Evolutionary conservation across 768 basidiomycete species (phyloP).

Genomic region (Amanita jacksonii): DNA sequence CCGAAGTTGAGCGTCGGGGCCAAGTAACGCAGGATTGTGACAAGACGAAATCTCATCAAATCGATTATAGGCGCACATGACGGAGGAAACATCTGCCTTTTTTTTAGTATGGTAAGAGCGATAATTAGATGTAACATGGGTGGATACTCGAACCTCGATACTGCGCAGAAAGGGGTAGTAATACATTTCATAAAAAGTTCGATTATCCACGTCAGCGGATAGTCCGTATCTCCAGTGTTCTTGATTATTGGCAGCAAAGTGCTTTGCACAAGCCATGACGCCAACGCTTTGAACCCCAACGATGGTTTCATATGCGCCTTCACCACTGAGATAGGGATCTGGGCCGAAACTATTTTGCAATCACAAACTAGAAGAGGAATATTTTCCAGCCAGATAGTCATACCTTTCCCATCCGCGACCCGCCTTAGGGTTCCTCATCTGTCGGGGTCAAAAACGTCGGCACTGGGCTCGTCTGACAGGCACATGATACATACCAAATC

Average conservation of each 20-base stretch:
- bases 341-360: conserved; percentile 25
- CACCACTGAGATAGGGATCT: conserved; percentile 48
- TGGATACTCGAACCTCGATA: conserved; percentile 28
- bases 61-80: conserved; percentile 48
- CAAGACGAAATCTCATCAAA: conserved; percentile 57
- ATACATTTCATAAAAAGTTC: conserved; percentile 36
- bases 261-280: conserved; percentile 42
- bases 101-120: background rate
- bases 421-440: conserved; percentile 32
- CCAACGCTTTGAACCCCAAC: conserved; percentile 39
- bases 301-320: conserved; percentile 40
- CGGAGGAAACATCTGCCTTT: conserved; percentile 38
- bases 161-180: conserved; percentile 39
- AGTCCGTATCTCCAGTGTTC: conserved; percentile 29
- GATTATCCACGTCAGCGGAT: conserved; percentile 32
- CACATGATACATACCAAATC: conserved; percentile 27
- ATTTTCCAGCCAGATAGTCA: background rate
- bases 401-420: conserved; percentile 31
- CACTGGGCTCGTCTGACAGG: background rate
- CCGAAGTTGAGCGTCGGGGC: conserved; percentile 28
- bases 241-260: conserved; percentile 29
- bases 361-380: background rate
- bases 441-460: background rate
- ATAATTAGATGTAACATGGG: background rate
- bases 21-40: conserved; percentile 44